phyloP scores from a whole-genome alignment of 129 eudicot species.

The Lonicera japonica region DNA sequence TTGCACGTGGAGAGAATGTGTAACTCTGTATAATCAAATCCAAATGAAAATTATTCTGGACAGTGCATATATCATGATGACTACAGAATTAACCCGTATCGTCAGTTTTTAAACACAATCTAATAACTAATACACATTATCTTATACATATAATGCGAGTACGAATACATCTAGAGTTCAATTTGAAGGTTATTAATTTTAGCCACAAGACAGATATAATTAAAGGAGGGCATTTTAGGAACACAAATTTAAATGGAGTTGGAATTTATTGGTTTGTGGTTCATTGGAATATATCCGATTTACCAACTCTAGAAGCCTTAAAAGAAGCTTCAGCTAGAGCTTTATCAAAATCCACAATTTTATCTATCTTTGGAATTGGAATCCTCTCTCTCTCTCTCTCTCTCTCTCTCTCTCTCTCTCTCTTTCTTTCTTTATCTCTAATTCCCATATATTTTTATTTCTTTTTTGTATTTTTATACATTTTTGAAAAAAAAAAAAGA shows the following conservation, averaged over 20 bases:
- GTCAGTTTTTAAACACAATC: no score
- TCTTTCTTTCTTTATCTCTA: slow-evolving; percentile 1
- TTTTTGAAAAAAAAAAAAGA: slow-evolving; percentile 42
- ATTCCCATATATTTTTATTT: background rate
- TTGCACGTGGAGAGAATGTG: no score
- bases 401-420: slow-evolving; percentile 13
- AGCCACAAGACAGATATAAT: no score
- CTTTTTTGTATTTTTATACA: slow-evolving; percentile 20
- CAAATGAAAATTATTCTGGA: no score
- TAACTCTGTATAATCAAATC: no score
- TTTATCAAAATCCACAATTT: slow-evolving; percentile 69
- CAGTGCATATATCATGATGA: no score
- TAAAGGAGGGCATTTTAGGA: slow-evolving; percentile 40
- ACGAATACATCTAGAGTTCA: no score
- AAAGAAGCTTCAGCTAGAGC: slow-evolving; percentile 48
- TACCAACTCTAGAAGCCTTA: slow-evolving; percentile 52
- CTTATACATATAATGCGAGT: no score
- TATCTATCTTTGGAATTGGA: slow-evolving; percentile 31
- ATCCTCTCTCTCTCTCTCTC: slow-evolving; percentile 16
- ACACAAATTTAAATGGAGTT: slow-evolving; percentile 20
- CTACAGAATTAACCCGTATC: no score
- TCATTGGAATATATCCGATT: slow-evolving; percentile 34
- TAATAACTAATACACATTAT: no score
- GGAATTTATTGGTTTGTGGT: slow-evolving; percentile 67
- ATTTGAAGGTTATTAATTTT: no score